Percentiles rank a stretch among this genome's conserved stretches.
These are phyloP conservation scores for Hypsizygus ulmarius DNA, from an alignment of 1,284 basidiomycete species.

Conservation along the genomic window DNA sequence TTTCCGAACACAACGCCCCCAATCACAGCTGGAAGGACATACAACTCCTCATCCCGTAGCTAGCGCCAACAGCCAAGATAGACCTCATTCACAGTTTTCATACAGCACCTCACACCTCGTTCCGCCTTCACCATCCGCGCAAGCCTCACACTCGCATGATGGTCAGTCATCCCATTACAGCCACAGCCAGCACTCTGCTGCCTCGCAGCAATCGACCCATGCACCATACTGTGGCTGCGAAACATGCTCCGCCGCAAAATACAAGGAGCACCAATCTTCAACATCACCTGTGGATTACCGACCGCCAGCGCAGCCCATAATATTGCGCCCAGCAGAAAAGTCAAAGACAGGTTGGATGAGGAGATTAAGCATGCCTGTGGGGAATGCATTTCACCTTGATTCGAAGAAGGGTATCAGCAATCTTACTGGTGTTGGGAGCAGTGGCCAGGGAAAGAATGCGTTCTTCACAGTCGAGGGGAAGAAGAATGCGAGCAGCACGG, in stretches of 20 bases:
- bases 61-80: slow-evolving; percentile 2
- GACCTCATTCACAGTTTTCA: slow-evolving; percentile 16
- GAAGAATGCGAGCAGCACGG: slow-evolving; percentile 41
- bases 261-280: slow-evolving; percentile 32
- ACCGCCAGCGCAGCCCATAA: slow-evolving; percentile 41
- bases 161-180: slow-evolving; percentile 17
- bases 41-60: slow-evolving; percentile 2
- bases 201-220: slow-evolving; percentile 31
- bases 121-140: slow-evolving; percentile 31
- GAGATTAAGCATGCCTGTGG: slow-evolving; percentile 71
- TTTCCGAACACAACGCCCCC: slow-evolving; percentile 27
- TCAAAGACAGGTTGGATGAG: slow-evolving; percentile 68
- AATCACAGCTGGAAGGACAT: slow-evolving; percentile 15
- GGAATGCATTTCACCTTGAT: slow-evolving; percentile 51
- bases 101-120: slow-evolving; percentile 34
- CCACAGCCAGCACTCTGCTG: slow-evolving; percentile 11
- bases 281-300: slow-evolving; percentile 38
- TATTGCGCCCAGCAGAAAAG: slow-evolving; percentile 47
- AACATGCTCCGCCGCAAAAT: slow-evolving; percentile 53
- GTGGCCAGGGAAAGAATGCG: slow-evolving; percentile 20
- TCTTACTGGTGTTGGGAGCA: slow-evolving; percentile 16
- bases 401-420: slow-evolving; percentile 36
- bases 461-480: slow-evolving; percentile 40
- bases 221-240: slow-evolving; percentile 63
- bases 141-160: slow-evolving; percentile 19